phyloP scores from a whole-genome alignment of 1,284 basidiomycete genomes.

The Phlebopus sp. region DNA sequence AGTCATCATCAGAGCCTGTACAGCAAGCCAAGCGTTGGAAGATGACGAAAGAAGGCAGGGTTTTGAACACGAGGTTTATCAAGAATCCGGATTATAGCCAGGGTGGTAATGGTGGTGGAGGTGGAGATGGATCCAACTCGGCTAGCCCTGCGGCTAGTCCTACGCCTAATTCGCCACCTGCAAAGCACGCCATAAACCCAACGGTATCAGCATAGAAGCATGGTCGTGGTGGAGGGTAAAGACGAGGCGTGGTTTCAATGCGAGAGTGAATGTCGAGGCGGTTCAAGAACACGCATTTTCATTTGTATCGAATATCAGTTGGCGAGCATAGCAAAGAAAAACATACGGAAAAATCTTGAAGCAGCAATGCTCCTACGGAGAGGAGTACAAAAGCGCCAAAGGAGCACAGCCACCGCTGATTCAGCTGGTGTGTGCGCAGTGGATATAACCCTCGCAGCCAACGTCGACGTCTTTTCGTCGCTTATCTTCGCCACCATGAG shows the following conservation, averaged over 20 bases:
- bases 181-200: constrained; percentile 1
- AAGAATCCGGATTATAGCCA: constrained; percentile 30
- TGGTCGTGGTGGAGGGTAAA: background rate
- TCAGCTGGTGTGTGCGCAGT: constrained; percentile 18
- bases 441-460: constrained; percentile 8
- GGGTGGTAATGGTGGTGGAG: constrained; percentile 3
- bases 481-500: constrained; percentile 30
- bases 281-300: background rate
- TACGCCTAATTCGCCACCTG: constrained; percentile 4
- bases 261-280: background rate
- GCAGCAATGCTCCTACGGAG: too few species aligned
- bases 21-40: background rate
- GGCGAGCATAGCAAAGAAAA: background rate
- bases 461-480: constrained; percentile 1
- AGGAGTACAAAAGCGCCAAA: background rate
- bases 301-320: constrained; percentile 2
- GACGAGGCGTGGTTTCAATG: background rate
- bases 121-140: constrained; percentile 4
- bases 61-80: constrained; percentile 19
- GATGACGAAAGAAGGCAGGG: constrained; percentile 1
- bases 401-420: constrained; percentile 28
- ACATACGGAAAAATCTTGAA: background rate
- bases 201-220: constrained; percentile 4
- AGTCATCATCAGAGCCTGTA: background rate
- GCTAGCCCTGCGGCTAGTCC: constrained; percentile 11